Base-by-base conservation (phyloP, 2,329 filamentous ascomycete genomes). In the Microdochium nivale region DNA sequence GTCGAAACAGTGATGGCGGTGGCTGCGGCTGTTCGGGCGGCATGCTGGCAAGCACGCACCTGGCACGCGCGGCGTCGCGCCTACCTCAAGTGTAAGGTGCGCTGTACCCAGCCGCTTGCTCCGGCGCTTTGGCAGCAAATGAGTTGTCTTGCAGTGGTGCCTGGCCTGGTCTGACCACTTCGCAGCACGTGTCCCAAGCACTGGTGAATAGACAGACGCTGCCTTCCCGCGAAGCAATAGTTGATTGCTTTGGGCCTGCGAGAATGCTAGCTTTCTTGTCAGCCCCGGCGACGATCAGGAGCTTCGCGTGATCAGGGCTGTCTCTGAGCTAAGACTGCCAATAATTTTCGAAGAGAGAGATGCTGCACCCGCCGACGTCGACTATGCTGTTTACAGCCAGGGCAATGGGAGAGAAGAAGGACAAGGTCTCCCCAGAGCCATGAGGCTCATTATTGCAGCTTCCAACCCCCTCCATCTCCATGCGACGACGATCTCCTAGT, bases 381-480 rank as follows among this genome's bases (percentile, higher is more conserved):
- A 11, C 27, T 30, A 5, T 5, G 11, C 11, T 30, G 27, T 30
- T 11, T 5, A 30, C 27, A 30, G 11, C 27, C 5, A 11, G 27
- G 27, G 27, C 5, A 5, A 5, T 40, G 35, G 19, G 4, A 44
- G 40, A 44, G 7, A 23, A 44, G 21, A 24, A 19, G 23, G 40
- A 44, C 5, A 23, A 19, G 10, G 8, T 3, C 16, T 8, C 3
- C 23, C 9, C 8, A 10, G 19, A 23, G 40, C 19, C 7, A 8
- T 19, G 16, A 19, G 9, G 16, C 40, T 24, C 13, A 7, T 44
- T 19, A 19, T 44, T 19, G 40, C 19, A 11, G 23, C 14, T 44
- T 44, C 40, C 40, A 44, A 44, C 40, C 40, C 40, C 40, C 40
- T 44, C 40, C 40, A 44, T 44, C 40, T 44, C 40, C 40, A 44